These are phyloP conservation scores for Dispira simplex DNA, from an alignment of 192 early-diverging fungal species.

Conservation along the genomic window DNA sequence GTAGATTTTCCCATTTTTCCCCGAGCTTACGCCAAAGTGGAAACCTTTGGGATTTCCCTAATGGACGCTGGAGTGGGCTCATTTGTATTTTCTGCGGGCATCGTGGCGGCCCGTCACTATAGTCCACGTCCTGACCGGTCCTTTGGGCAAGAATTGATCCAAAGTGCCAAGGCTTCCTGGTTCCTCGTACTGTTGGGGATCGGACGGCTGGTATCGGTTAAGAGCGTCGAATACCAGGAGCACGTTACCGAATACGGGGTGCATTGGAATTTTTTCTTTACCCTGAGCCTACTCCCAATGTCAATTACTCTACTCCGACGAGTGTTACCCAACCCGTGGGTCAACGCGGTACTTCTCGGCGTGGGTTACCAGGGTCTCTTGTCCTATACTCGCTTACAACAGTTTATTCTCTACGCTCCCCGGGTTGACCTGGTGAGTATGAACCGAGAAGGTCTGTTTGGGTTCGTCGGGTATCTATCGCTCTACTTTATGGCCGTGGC, in stretches of 20 bases:
- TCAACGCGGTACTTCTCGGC: constrained; percentile 33
- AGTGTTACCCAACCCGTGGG: constrained; percentile 32
- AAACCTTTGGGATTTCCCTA: constrained; percentile 78
- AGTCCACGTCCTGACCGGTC: constrained; percentile 15
- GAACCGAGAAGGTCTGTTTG: constrained; percentile 85
- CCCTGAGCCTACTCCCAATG: constrained; percentile 70
- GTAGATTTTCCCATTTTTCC: constrained; percentile 92
- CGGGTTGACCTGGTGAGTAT: constrained; percentile 55
- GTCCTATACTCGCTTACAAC: constrained; percentile 35
- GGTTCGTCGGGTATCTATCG: constrained; percentile 67
- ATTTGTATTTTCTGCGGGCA: constrained; percentile 83
- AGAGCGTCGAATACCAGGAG: constrained; percentile 83
- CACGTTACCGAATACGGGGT: constrained; percentile 90
- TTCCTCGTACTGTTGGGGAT: constrained; percentile 63
- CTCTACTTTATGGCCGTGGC: constrained; percentile 69
- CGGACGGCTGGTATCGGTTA: constrained; percentile 49
- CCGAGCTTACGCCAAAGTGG: constrained; percentile 76
- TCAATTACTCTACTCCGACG: constrained; percentile 47
- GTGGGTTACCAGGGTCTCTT: constrained; percentile 48
- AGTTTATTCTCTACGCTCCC: constrained; percentile 61
- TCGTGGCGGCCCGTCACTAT: constrained; percentile 55
- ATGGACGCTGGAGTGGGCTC: constrained; percentile 94
- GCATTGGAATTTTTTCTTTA: constrained; percentile 99
- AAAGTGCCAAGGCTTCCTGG: constrained; percentile 34
- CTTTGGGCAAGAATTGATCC: constrained; percentile 14